Base-by-base conservation (phyloP, 2,329 filamentous ascomycete species). In the Kalaharituber pfeilii region DNA sequence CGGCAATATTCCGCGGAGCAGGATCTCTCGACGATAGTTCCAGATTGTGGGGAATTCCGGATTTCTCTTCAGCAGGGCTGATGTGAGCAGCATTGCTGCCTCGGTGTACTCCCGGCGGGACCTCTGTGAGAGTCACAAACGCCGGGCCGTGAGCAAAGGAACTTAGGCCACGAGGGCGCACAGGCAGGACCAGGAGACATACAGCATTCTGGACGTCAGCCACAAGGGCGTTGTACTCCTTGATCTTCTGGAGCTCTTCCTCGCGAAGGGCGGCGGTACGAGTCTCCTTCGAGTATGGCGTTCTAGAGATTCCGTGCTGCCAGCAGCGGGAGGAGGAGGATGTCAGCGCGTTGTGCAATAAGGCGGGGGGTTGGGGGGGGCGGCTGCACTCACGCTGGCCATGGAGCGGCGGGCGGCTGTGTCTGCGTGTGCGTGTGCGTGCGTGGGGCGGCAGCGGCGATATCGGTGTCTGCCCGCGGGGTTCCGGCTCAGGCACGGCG, bases 1-100 rank as follows among this genome's bases (percentile, higher is more conserved):
- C 68, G 70, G 66, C 66, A 77, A 62, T 66, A 85, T 72, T 51
- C 79, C 74, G 62, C 80, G 72, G 66, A 79, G 75, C 65, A 87
- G 70, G 60, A 80, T 78, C 59, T 79, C 75, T 63, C 91, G 82
- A 66, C 91, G 82, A 71, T 82, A 77, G 74, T 93, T 93, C 86
- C 86, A 93, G 75, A 86, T 76, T 54, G 86, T 89, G 71, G 91
- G 91, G 72, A 88, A 88, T 69, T 93, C 86, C 25, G 86, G 86
- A 67, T 93, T 93, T 63, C 81, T 76, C 49, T 75, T 76, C 53
- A 89, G 74, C 45, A 91, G 76, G 61, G 78, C 79, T n/a, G 82
- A 80, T 29, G 82, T 84, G 53, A 84, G 75, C 59, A 76, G 70
- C 63, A 88, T 77, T 39, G 79, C 76, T 54, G 78, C 72, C 53